Base-by-base conservation (phyloP, 176 grass and related monocot species). In the Rhynchospora tenuis region DNA sequence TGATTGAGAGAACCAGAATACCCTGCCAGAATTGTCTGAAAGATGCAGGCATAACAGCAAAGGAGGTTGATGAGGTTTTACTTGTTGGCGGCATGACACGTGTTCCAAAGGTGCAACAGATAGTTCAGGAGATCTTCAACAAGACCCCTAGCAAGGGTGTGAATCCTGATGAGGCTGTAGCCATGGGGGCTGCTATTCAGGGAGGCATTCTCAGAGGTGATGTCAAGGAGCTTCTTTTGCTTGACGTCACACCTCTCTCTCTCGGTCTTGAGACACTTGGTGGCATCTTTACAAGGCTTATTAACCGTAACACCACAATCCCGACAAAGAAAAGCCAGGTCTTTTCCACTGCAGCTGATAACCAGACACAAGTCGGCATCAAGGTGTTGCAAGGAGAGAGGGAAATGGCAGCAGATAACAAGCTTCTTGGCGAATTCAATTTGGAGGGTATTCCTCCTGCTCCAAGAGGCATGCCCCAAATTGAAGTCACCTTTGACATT, bases 301-400 rank as follows among this genome's bases (percentile, higher is more conserved):
- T 99, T 73, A 95, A 88, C 84, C 64, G 93, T 73, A 99, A 99
- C 86, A 99, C 91, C 17, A 99, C 97, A 54, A 99, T 99, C 85
- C 97, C 97, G 51, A 95, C 93, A 31, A 99, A 96, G 89, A 99
- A 99, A 83, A 99, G 97, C 24, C 93, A 99, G 83, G 78, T 90
- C 58, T 99, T 99, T 78, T 99, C 97, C 23, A 99, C 97, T 60
- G 94, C 94, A 0, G 86, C 94, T 59, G 94, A 97, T 83, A 97
- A 97, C 81, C 94, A 97, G 81, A 93, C 84, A 0, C 94, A 97
- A 85, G 94, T 97, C 38, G 94, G 94, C 81, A 69, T 97, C 44
- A 97, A 91, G 68, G 97, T 99, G 9, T 88, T 99, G 62, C 97
- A 99, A 86, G 97, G 97, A 67, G 97, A 99, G 89, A 99, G 97